Base-by-base conservation (phyloP, 2,329 filamentous ascomycete species). In the Xylaria sp. region DNA sequence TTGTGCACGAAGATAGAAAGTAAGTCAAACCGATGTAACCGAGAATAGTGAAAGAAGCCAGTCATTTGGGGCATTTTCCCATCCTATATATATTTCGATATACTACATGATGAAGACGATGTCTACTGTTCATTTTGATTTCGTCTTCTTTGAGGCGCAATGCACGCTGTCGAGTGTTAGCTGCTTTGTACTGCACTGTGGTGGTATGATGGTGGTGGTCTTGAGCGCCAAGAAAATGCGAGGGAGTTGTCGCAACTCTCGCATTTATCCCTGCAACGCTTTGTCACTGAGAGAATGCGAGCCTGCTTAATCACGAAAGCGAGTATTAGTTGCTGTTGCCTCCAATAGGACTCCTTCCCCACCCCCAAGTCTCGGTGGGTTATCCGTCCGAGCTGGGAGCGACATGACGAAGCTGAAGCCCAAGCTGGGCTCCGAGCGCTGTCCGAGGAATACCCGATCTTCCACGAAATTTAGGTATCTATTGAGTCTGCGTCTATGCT, bases 211-310 rank as follows among this genome's bases (percentile, higher is more conserved):
- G 1, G 33, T 33, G 37, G 23, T 31, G 23, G 2, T 2, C 23
- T 55, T 38, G 19, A 11, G 27, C 19, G 13, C 29, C 2, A 21
- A 44, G 37, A 31, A 35, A 58, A 29, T 53, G 41, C 25, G 21
- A 54, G 10, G n/a, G 40, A 15, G 7, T 21, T 37, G 21, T 17
- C 44, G 27, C 15, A 8, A 43, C 17, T 43, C 27, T 43, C 46
- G 46, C 19, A 44, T 41, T 33, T 25, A 40, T 47, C 15, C 25
- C 25, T 41, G 29, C 33, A 38, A 31, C 15, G 6, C 27, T 5
- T 41, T 17, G 46, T 19, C 29, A 7, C 21, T 31, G 52, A 52
- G 53, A 44, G 53, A 61, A 47, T 61, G 58, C 58, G 53, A 61
- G 52, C 38, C 2, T 29, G 21, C 41, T 6, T 15, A 25, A 15